These are phyloP conservation scores for Tetraselmis chui DNA, from an alignment of 139 green algal species.

Conservation along the genomic window DNA sequence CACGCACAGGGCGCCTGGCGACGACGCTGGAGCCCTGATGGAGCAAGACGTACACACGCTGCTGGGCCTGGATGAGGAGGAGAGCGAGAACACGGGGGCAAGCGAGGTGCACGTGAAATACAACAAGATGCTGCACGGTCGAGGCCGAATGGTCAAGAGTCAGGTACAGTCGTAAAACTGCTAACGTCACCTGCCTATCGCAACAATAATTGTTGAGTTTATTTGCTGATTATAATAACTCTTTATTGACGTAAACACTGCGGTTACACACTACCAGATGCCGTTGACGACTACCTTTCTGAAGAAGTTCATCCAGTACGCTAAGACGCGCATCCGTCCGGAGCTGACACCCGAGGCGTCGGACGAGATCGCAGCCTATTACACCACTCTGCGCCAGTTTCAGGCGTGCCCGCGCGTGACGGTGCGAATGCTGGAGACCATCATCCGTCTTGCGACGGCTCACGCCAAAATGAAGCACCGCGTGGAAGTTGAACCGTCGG, in stretches of 20 bases:
- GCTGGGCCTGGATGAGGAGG: not conserved
- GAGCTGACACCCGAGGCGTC: constrained; percentile 48
- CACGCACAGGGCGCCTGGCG: not conserved
- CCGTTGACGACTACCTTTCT: constrained; percentile 43
- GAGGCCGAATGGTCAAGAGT: too few species aligned
- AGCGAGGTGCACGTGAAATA: not conserved
- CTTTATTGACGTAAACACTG: too few species aligned
- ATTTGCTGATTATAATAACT: too few species aligned
- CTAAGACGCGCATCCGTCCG: constrained; percentile 26
- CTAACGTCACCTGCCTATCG: too few species aligned
- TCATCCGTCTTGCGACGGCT: constrained; percentile 92
- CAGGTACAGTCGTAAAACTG: too few species aligned
- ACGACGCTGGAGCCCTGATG: not conserved
- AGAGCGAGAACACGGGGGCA: not conserved
- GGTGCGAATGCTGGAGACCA: constrained; percentile 85
- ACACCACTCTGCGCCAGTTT: constrained; percentile 61
- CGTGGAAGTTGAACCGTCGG: constrained; percentile 16
- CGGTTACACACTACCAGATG: too few species aligned
- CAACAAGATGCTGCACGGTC: not conserved
- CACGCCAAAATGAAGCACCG: constrained; percentile 75
- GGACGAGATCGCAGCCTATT: constrained; percentile 77
- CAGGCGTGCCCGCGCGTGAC: constrained; percentile 49
- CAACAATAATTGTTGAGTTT: too few species aligned
- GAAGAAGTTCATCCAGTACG: constrained; percentile 51
- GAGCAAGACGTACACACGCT: not conserved